phyloP scores from a whole-genome alignment of 768 basidiomycete genomes.

The Jaapia argillacea region DNA sequence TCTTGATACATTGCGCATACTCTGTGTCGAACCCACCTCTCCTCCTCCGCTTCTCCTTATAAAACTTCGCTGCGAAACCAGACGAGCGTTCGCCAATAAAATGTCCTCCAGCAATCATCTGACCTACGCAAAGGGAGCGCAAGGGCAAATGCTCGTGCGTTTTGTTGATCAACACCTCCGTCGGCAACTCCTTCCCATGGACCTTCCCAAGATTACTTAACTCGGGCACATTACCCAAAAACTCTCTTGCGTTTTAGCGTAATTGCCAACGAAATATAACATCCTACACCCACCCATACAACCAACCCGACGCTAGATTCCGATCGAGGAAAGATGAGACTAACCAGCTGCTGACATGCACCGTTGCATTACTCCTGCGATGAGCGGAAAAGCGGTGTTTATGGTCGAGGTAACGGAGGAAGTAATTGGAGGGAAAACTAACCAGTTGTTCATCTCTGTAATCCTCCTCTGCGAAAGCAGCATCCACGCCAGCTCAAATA shows the following conservation, averaged over 20 bases:
- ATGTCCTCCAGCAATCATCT: no score
- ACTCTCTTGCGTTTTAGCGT: constrained; percentile 45
- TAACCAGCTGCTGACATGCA: background rate
- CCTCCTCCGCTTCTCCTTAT: constrained; percentile 54
- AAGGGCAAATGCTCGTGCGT: constrained; percentile 41
- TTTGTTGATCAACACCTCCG: constrained; percentile 70
- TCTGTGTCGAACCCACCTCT: constrained; percentile 39
- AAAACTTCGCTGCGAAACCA: constrained; percentile 59
- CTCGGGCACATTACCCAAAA: constrained; percentile 53
- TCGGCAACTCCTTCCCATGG: constrained; percentile 60
- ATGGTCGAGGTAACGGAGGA: no score
- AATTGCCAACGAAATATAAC: constrained; percentile 49
- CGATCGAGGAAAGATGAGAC: constrained; percentile 19
- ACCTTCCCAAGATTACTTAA: constrained; percentile 51
- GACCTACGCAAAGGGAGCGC: no score
- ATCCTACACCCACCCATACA: constrained; percentile 73
- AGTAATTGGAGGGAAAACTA: constrained; percentile 10
- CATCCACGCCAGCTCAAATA: constrained; percentile 76
- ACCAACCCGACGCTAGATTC: no score
- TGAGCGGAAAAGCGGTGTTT: no score
- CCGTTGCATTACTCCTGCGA: constrained; percentile 72
- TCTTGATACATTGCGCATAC: constrained; percentile 46
- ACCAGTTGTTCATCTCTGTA: constrained; percentile 66
- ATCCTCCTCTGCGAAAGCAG: constrained; percentile 50
- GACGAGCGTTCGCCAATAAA: background rate